Evolutionary conservation across 2,329 filamentous ascomycete species (phyloP), one percentile per base, ranked within the genome.

Genomic region (Penicillium verrucosum): DNA sequence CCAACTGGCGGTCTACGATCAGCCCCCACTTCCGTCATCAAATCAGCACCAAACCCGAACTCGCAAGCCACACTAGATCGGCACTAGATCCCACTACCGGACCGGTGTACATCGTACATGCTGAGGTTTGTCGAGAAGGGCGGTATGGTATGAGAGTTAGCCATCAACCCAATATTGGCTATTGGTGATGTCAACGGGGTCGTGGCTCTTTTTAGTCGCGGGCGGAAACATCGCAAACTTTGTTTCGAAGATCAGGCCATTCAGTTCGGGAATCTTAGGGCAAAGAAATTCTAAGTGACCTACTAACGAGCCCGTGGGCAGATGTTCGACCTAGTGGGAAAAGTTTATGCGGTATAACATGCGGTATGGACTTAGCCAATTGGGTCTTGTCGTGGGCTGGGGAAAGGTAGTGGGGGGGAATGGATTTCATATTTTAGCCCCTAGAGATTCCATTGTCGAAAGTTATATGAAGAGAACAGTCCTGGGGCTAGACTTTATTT

Each of bases 311-410:
- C 10, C 11, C 5, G 27, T n/a, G 42, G 12, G 34, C n/a, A 21
- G 5, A 23, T 21, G 45, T 40, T 45, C 4, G 53, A 45, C 32
- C 53, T 30, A 30, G 25, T 8, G 8, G 11, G 29, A 21, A 51
- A 38, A 27, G 34, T 32, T 27, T 52, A 34, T 52, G 48, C 48
- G 36, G 16, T 16, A 30, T 29, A 52, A 41, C 21, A 51, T 56
- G 54, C 54, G 45, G 52, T 50, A 52, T 52, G 34, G 32, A 43
- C 8, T 40, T 36, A 14, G 27, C 54, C 54, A 56, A 52, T 51
- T 30, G 27, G 21, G 21, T 7, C 27, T 43, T 25, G 18, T 16
- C 14, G 2, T 44, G 40, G 34, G 14, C 3, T 23, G 34, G n/a
- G 41, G 40, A 29, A 49, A 29, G n/a, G 25, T 30, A 16, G 32